phyloP scores from a whole-genome alignment of 352 stramenopile species.

The Paralagenidium karlingii region DNA sequence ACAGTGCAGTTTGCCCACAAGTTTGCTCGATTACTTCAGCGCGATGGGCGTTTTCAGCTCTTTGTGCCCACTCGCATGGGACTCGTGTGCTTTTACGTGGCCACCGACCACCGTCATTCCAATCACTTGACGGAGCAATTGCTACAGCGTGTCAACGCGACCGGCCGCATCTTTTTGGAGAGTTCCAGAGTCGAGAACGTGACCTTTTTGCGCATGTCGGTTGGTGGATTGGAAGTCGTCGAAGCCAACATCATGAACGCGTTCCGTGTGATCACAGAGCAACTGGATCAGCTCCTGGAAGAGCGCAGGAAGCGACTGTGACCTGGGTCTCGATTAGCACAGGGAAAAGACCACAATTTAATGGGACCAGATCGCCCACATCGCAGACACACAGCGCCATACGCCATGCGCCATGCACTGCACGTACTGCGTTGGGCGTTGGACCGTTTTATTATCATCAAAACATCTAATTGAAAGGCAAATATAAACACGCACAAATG shows the following conservation, averaged over 20 bases:
- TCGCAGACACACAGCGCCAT: too few species aligned
- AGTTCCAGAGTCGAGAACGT: conserved; percentile 43
- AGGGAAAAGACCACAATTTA: too few species aligned
- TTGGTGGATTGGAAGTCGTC: conserved; percentile 33
- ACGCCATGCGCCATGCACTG: too few species aligned
- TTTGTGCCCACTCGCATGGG: conserved; percentile 30
- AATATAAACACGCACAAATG: too few species aligned
- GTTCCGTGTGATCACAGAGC: conserved; percentile 14
- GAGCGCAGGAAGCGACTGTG: too few species aligned
- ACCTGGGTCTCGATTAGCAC: too few species aligned
- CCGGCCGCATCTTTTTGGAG: conserved; percentile 41
- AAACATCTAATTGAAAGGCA: too few species aligned
- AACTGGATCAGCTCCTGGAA: too few species aligned
- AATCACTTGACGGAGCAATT: conserved; percentile 30
- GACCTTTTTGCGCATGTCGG: conserved; percentile 35
- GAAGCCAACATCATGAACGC: conserved; percentile 31
- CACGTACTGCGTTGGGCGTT: too few species aligned
- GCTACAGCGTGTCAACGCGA: conserved; percentile 41
- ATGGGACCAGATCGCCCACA: too few species aligned
- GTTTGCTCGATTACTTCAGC: conserved; percentile 20
- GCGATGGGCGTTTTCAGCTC: conserved; percentile 31
- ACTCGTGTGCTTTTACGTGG: conserved; percentile 55
- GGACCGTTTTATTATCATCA: too few species aligned
- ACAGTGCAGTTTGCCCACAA: conserved; percentile 30
- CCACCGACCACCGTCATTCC: conserved; percentile 26